Conservation (phyloP, 2,329 filamentous ascomycete species). For the Massarina eburnea region DNA sequence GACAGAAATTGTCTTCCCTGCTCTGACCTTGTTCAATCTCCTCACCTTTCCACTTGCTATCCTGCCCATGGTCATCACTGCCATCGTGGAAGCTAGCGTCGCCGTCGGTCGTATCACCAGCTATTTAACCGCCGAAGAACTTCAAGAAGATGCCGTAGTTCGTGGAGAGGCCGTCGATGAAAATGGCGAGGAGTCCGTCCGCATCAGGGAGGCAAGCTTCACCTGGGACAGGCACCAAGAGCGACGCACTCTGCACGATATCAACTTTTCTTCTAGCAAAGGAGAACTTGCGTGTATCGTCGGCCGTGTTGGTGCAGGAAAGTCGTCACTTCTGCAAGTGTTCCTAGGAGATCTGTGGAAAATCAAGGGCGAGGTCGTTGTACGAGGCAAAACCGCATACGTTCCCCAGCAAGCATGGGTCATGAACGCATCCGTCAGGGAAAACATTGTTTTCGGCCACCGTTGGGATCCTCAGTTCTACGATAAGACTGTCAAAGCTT, state of each 20-base stretch:
- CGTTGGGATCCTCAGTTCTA: slow-evolving; percentile 93
- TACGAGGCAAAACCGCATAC: slow-evolving; percentile 84
- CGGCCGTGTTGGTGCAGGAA: slow-evolving; percentile 90
- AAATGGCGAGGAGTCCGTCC: slow-evolving; percentile 80
- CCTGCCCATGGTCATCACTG: slow-evolving; percentile 95
- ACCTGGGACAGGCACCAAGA: slow-evolving; percentile 88
- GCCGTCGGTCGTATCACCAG: slow-evolving; percentile 82
- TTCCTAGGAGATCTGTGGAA: slow-evolving; percentile 94
- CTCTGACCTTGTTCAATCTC: slow-evolving; percentile 89
- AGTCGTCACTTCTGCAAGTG: slow-evolving; percentile 87
- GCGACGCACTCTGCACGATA: slow-evolving; percentile 70
- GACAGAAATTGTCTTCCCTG: slow-evolving; percentile 94
- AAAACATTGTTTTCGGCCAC: slow-evolving; percentile 97
- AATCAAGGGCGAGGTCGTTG: slow-evolving; percentile 75
- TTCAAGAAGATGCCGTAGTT: slow-evolving; percentile 81
- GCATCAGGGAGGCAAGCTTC: slow-evolving; percentile 82
- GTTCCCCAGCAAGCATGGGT: slow-evolving; percentile 94
- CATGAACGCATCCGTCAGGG: slow-evolving; percentile 95
- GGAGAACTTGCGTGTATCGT: slow-evolving; percentile 92
- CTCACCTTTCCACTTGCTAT: slow-evolving; percentile 93
- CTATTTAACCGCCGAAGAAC: slow-evolving; percentile 84
- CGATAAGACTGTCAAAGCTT: slow-evolving; percentile 87
- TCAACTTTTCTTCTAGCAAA: slow-evolving; percentile 87
- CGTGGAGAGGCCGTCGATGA: slow-evolving; percentile 70
- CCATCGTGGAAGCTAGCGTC: slow-evolving; percentile 93